Evolutionary conservation across 1,284 basidiomycete species (phyloP), one percentile per base, ranked within the genome.

Genomic region (Cystobasidium pallidum): DNA sequence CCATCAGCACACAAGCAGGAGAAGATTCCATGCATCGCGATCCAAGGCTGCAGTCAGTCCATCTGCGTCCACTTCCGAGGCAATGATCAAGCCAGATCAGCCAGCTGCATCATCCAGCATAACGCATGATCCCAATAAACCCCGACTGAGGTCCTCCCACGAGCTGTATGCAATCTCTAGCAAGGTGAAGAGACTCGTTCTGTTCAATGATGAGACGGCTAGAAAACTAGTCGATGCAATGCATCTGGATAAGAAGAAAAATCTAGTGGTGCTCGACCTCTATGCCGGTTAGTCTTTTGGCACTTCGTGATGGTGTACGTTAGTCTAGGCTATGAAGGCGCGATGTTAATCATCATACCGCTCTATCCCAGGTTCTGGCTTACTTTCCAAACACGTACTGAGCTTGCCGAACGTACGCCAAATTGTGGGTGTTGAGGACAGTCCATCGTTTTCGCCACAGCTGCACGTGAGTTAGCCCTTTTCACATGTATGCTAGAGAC

Each of bases 311-410:
- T 39, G 7, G 26, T 47, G 58, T 73, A 52, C 43, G 47, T 57
- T 68, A 19, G 43, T 57, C 26, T 26, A 36, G 26, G n/a, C 13
- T 26, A 15, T 34, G 24, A 19, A 39, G 15, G 30, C 15, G n/a
- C 34, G 65, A 24, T 51, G 65, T 26, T 55, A 36, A 39, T 6
- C 6, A 39, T 39, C 36, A 13, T 55, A 11, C 36, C 43, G 8
- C 19, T n/a, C 36, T 61, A 34, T 32, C 11, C 10, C 39, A 73
- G 72, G 66, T 0, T n/a, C 39, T 21, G 72, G 72, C 15, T 10
- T 34, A 47, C 47, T 73, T 10, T 70, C 72, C 15, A 55, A 73
- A 64, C 59, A 49, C 26, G 41, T 73, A 47, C 66, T 73, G 19
- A 39, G 51, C 21, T 41, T 54, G 36, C 72, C 57, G n/a, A 63